Base-by-base conservation (phyloP, 352 stramenopile species). In the Globisporangium splendens region DNA sequence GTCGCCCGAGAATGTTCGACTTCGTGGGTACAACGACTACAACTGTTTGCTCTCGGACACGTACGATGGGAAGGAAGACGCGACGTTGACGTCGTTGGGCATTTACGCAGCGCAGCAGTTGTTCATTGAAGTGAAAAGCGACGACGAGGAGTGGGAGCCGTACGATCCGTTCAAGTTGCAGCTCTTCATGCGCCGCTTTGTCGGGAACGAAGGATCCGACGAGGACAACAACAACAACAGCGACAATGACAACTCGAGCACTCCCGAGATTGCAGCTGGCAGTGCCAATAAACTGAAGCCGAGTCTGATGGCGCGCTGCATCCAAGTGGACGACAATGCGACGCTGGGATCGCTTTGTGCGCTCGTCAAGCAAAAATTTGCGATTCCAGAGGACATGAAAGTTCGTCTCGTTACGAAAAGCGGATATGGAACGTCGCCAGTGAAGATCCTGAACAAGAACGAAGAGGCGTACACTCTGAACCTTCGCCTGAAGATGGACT, bases 11-110 rank as follows among this genome's bases (percentile, higher is more conserved):
- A 89, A 90, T 56, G 77, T 86, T 28, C 72, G 84, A 4, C 59
- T 93, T 24, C 77, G 84, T 0, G 68, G 70, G 11, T 93, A 90
- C 65, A 91, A 88, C 46, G 81, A 91, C 38, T 93, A 93, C 62
- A 90, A 78, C 21, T 77, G 73, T 17, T 50, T 91, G 31, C 57
- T 90, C 3, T 84, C 69, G 0, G 80, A 91, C 33, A 81, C 79
- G 10, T 91, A 82, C 56, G 73, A 79, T 46, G 69, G 69, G 14
- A 72, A 76, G 44, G 75, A 91, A 33, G 63, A 83, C 22, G 75
- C 75, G 62, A 76, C 76, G 0, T 65, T 91, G 14, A 67, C 68
- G 18, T 69, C 79, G 10, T 47, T 91, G 43, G 71, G 81, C 22
- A 73, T 93, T 44, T 93, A 88, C 56, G 62, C 71, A n/a, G 79